A percentile compares a stretch with the other conserved stretches of the same genome.
phyloP scores from a whole-genome alignment of 2,329 filamentous ascomycete species.

The Trichoderma arundinaceum region DNA sequence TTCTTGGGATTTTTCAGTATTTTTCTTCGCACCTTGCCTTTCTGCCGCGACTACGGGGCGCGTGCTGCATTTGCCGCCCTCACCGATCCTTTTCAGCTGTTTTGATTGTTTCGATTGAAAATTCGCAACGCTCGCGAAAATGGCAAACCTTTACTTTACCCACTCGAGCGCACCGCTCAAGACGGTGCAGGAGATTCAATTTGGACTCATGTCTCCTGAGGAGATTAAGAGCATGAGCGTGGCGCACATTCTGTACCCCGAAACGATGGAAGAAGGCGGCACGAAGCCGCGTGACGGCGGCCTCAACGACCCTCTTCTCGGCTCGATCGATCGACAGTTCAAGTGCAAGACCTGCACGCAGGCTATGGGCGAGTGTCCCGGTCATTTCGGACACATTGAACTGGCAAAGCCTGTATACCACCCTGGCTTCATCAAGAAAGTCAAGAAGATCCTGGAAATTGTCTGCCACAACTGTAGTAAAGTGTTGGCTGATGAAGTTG shows the following conservation, averaged over 20 bases:
- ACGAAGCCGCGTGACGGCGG: constrained; percentile 89
- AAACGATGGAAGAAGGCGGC: constrained; percentile 98
- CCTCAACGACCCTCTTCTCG: constrained; percentile 93
- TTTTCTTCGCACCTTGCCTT: constrained; percentile 26
- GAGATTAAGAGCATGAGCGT: constrained; percentile 99
- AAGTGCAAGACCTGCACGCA: constrained; percentile 97
- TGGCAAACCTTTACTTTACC: constrained; percentile 91
- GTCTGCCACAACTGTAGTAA: constrained; percentile 99
- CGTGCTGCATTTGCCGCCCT: constrained; percentile 33
- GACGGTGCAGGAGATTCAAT: constrained; percentile 98
- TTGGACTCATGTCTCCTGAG: constrained; percentile 94
- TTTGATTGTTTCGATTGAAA: background rate
- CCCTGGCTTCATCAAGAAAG: constrained; percentile 94
- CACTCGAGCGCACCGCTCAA: constrained; percentile 95
- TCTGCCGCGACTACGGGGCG: constrained; percentile 33
- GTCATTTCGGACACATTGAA: constrained; percentile 98
- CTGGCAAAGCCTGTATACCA: constrained; percentile 96
- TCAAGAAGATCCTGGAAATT: constrained; percentile 98
- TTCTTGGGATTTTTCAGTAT: constrained; percentile 39
- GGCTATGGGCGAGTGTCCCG: constrained; percentile 93
- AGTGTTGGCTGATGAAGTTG: constrained; percentile 96
- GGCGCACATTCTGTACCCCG: constrained; percentile 93
- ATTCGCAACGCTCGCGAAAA: constrained; percentile 55
- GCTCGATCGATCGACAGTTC: constrained; percentile 93
- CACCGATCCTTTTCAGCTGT: constrained; percentile 34